Base-by-base conservation (phyloP, 192 early-diverging fungal genomes). In the Haplosporangium gracile region DNA sequence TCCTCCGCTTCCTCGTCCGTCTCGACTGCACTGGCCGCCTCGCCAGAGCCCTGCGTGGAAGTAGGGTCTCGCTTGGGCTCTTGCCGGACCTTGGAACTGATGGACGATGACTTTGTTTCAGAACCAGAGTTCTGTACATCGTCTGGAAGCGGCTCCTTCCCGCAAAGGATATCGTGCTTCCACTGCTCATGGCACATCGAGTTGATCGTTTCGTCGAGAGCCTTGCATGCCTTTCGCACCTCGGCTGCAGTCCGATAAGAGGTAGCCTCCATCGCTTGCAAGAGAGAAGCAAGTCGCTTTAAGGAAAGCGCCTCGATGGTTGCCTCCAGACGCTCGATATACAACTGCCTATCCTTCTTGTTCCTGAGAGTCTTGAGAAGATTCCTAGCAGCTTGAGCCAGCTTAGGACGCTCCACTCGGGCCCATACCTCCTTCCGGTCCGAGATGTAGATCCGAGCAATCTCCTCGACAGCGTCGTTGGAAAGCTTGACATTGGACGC, bases 141-240 rank as follows among this genome's bases (percentile, higher is more conserved):
- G 22, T 75, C 73, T 11, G 51, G 72, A 47, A 26, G 15, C 40
- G 49, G 74, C 18, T 55, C 53, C 4, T 22, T 39, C 39, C 75
- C 75, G 26, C 60, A 40, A 9, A 78, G 49, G 16, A 78, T 13
- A 2, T 72, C 77, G 13, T 71, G 43, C 34, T 53, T 81, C 84
- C 84, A 86, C 40, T 81, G 74, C 8, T 45, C 9, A 10, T 38
- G 34, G 47, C 38, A 69, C 2, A 86, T 9, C 26, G 40, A 13
- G 22, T 74, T 76, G 16, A 86, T 3, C 4, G 84, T 81, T n/a
- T 65, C 11, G 45, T 86, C 84, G 65, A 81, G 26, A 11, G 79
- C 70, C 38, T 77, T 72, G 36, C 74, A 86, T 1, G 47, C 76
- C n/a, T 43, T 72, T n/a, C 75, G 63, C n/a, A 78, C 70, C 10